These are phyloP conservation scores for Cucumis sativus DNA, from an alignment of 306 rosid species.

Conservation along the genomic window Cucumber_9930_V3 NC_026661.2:4859501-4860000, in stretches of 20 bases:
- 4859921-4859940: neutral
- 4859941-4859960: neutral
- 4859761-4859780: too few relatives aligned
- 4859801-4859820: too few relatives aligned
- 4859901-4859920: neutral
- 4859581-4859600: conserved; percentile 15
- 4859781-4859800: too few relatives aligned
- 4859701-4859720: too few relatives aligned
- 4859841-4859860: too few relatives aligned
- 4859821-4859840: too few relatives aligned
- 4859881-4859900: too few relatives aligned
- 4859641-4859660: conserved; percentile 8
- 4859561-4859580: neutral
- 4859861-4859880: too few relatives aligned
- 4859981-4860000: neutral
- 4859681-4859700: too few relatives aligned
- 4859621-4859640: conserved; percentile 15
- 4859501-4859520: neutral
- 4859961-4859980: neutral
- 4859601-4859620: conserved; percentile 17
- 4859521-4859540: neutral
- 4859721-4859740: too few relatives aligned
- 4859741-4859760: too few relatives aligned
- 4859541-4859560: neutral
- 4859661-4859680: too few relatives aligned